Percentiles rank a stretch among this genome's conserved stretches.
Conservation (phyloP, 768 basidiomycete genomes). For the Tylopilus plumbeoviolaceoides region DNA sequence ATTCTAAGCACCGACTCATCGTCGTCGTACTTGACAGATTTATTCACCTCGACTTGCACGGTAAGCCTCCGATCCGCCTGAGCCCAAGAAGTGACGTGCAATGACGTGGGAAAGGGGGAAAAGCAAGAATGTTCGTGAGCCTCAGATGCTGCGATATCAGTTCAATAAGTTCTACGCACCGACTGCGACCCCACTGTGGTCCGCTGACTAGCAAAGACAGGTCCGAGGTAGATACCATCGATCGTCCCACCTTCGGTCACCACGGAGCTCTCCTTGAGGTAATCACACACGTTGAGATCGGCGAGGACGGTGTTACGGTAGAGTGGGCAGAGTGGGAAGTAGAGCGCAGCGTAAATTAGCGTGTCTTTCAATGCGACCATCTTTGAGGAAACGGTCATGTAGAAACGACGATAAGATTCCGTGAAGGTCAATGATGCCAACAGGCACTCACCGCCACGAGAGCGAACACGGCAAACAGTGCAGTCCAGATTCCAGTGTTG, state of each 20-base stretch:
- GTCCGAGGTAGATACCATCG: neutral
- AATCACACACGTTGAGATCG: conserved; percentile 8
- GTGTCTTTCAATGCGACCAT: conserved; percentile 1
- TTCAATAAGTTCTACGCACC: neutral
- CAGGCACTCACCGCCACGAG: neutral
- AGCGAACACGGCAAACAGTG: conserved; percentile 1
- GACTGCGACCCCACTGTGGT: neutral
- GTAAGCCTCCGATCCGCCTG: neutral
- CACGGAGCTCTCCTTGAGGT: neutral
- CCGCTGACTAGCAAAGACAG: neutral
- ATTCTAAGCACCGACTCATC: neutral
- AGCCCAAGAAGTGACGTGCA: neutral
- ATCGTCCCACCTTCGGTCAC: neutral
- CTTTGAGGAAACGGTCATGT: neutral
- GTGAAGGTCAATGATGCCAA: neutral
- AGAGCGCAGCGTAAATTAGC: conserved; percentile 1
- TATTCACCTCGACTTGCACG: neutral
- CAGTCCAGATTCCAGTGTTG: conserved; percentile 14
- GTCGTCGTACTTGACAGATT: neutral
- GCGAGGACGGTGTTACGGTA: conserved; percentile 12
- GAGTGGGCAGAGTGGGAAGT: conserved; percentile 7
- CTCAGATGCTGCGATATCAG: too few species aligned
- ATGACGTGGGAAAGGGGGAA: neutral
- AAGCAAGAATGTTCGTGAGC: neutral
- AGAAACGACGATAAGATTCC: neutral